phyloP scores from a whole-genome alignment of 129 eudicot genomes.

The Centella asiatica region DNA sequence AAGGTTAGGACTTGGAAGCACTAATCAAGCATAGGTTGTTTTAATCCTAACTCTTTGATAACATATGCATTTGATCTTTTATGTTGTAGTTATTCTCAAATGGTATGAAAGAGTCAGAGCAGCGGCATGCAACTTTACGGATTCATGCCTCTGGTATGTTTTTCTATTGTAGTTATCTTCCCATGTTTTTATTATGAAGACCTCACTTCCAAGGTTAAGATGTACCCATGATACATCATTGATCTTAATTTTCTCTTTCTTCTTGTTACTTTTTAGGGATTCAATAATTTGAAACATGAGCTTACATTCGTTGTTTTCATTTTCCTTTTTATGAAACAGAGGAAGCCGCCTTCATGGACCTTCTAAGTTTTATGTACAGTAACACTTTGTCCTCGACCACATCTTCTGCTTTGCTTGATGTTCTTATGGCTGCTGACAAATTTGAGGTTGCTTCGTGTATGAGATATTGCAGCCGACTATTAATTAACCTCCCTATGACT shows the following conservation, averaged over 20 bases:
- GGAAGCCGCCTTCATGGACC: slow-evolving; percentile 78
- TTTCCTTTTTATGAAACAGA: slow-evolving; percentile 35
- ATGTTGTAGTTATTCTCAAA: slow-evolving; percentile 59
- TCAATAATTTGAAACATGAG: not conserved
- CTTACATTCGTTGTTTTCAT: slow-evolving; percentile 3
- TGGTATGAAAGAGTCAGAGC: slow-evolving; percentile 65
- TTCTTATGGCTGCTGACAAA: slow-evolving; percentile 82
- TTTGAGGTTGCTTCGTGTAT: slow-evolving; percentile 84
- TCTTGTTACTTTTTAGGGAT: not conserved
- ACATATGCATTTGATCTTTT: not conserved
- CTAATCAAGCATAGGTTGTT: not conserved
- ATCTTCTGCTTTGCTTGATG: slow-evolving; percentile 51
- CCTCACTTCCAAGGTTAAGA: too few species aligned
- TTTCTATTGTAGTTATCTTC: not conserved
- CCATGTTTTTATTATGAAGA: not conserved
- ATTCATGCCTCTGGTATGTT: slow-evolving; percentile 65
- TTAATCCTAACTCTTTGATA: not conserved
- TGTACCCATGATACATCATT: too few species aligned
- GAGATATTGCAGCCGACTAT: slow-evolving; percentile 53
- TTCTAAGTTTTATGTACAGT: slow-evolving; percentile 66
- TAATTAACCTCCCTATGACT: slow-evolving; percentile 61
- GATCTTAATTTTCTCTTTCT: not conserved
- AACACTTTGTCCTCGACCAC: slow-evolving; percentile 38
- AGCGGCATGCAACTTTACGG: slow-evolving; percentile 48
- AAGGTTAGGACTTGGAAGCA: not conserved